Evolutionary conservation across 441 rosid genomes (phyloP), one percentile per base, ranked within the genome.

Genomic region (Aleurites moluccanus): DNA sequence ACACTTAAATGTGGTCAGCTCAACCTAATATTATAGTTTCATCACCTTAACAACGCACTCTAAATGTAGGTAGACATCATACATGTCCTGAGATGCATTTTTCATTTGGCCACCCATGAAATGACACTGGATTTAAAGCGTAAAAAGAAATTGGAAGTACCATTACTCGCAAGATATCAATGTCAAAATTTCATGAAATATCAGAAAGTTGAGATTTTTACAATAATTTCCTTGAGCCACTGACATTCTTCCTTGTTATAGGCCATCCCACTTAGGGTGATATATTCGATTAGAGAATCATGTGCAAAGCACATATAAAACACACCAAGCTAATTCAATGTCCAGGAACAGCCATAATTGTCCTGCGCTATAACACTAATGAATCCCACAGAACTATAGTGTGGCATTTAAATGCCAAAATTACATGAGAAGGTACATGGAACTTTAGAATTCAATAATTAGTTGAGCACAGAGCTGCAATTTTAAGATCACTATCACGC

Each of bases 151-250:
- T 10, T 27, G 18, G 8, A 44, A 61, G 50, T 25, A 47, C 38
- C 42, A 30, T 60, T 56, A 42, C 50, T 38, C 40, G 5, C 45
- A 62, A 21, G 20, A 4, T 52, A 52, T 52, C 50, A 35, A 20
- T 15, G 44, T 57, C 9, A 50, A 50, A 30, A 35, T 61, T 47
- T 44, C 44, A 38, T 74, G 59, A 56, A 65, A 74, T 15, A 74
- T 15, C 27, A 56, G 3, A 53, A 5, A 66, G 20, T 50, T 47
- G 23, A 50, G 42, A 25, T 53, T 56, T 73, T 21, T 35, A 10
- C 18, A 20, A 4, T 62, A 62, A 62, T 72, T 49, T 23, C 63
- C 49, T 13, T n/a, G 1, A 49, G 11, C 14, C 33, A 23, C 49
- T 52, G 28, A n/a, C 7, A 67, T 15, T 27, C 21, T 6, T 25